Evolutionary conservation across 148 eudicot species (phyloP), one percentile per base, ranked within the genome.

Genomic region (Fagopyrum tataricum): DNA sequence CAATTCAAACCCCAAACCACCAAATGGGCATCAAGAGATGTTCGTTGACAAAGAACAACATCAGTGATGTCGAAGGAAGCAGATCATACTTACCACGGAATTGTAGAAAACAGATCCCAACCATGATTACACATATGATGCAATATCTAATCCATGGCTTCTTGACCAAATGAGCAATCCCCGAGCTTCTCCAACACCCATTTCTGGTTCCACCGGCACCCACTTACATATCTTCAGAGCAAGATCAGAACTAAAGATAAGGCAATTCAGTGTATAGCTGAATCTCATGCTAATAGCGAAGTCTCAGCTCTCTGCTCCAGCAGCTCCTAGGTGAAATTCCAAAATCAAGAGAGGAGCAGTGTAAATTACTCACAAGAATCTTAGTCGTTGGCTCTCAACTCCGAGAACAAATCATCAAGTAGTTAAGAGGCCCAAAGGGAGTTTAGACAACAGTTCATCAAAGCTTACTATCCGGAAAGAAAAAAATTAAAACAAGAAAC

Each of bases 161-260:
- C 75, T 91, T 17, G 98, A 94, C 81, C 85, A 91, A 15, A 94
- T 94, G 98, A 89, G 88, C 79, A 91, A 95, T 95, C 43, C 97
- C 98, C 43, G 72, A 95, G 70, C 83, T 94, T 12, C 96, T 95
- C 59, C 81, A 85, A 44, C 98, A 95, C 78, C 98, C 97, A 9
- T 95, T 95, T 68, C 96, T 95, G 42, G 98, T 90, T 68, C 98
- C 97, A 61, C 93, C 91, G 31, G 59, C 85, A 47, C 79, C 87
- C 5, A 41, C 7, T 24, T 70, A 82, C 15, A 80, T 79, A 58
- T 21, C 81, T 17, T 67, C 80, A 9, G 18, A 75, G 18, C 67
- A 48, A 20, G 68, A 72, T 10, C 12, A 55, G 10, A 79, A 80
- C 7, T 81, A 79, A 56, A 44, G 74, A 73, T 76, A 82, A 76